Conservation (phyloP, 179 eudicot species). For the Monotropa hypopitys region DNA sequence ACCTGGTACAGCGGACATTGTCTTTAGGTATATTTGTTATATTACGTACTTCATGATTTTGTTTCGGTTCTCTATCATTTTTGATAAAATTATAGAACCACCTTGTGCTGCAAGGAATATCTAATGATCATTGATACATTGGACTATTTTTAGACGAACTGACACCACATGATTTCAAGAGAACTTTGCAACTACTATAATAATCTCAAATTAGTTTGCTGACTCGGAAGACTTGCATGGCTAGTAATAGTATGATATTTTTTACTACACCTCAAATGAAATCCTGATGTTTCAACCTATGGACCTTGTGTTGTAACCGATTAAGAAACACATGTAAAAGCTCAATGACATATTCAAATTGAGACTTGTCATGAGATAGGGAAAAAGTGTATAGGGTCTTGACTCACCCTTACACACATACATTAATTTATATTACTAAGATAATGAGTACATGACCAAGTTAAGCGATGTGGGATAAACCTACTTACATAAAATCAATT, state of each 20-base stretch:
- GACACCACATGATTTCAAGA: background rate
- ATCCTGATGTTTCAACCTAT: background rate
- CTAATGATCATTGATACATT: background rate
- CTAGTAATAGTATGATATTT: background rate
- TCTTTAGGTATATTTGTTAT: slow-evolving; percentile 47
- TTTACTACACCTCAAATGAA: background rate
- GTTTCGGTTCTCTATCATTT: background rate
- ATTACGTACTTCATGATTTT: background rate
- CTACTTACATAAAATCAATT: too few species aligned
- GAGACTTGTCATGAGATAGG: too few species aligned
- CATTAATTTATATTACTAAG: too few species aligned
- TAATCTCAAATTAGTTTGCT: background rate
- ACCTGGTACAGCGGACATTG: slow-evolving; percentile 81
- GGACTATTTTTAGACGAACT: background rate
- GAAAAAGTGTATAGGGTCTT: too few species aligned
- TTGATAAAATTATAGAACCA: background rate
- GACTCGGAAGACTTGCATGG: background rate
- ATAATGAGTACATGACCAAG: too few species aligned
- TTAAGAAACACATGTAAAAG: background rate
- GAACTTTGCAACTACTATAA: background rate
- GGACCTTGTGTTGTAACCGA: background rate
- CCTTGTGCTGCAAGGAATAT: background rate
- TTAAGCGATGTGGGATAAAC: too few species aligned
- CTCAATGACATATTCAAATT: background rate
- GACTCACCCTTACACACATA: too few species aligned